Evolutionary conservation across 768 basidiomycete genomes (phyloP), one percentile per base, ranked within the genome.

Genomic region (Leccinum obscurum): DNA sequence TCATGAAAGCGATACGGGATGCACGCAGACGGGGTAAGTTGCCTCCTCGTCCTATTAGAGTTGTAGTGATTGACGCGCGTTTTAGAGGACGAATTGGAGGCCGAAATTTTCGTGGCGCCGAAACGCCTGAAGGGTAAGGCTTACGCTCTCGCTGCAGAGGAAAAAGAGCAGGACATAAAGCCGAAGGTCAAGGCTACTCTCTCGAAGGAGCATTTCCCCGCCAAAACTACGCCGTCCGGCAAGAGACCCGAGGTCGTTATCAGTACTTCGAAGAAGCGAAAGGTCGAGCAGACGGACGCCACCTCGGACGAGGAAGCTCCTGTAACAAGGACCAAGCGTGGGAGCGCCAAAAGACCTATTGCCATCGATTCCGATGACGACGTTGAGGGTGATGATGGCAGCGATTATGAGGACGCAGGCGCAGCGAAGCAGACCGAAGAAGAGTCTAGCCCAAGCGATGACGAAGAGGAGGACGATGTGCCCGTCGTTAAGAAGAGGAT

Each of bases 81-180:
- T 58, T 64, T 68, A 79, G 86, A 82, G 62, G 81, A 83, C 58
- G 82, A 85, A 54, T 81, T 83, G 9, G 79, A 76, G 15, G 79
- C 81, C 6, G 77, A 78, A 20, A 70, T 77, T 10, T 64, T 78
- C 66, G 65, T 78, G 56, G 69, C 80, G 59, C 72, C 85, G 20
- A 93, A 92, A 69, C 83, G 92, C 44, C 77, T 92, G 52, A 89
- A 86, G 70, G 92, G 92, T 41, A 88, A 86, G 69, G 77, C 81
- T 3, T 92, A 92, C 70, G 84, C 87, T 34, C 82, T 87, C 4
- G 86, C 85, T 28, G 80, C 78, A 34, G 80, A 78, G 63, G 70
- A 72, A 35, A 64, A 69, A 24, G 68, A 68, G 1, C 69, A 75
- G 13, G 64, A 52, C 62, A 50, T 20, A 53, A 55, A 68, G 54